A percentile compares a stretch with the other conserved stretches of the same genome.
These are phyloP conservation scores for Fraxinus latifolia DNA, from an alignment of 305 asterid species.

Conservation along the genomic window DNA sequence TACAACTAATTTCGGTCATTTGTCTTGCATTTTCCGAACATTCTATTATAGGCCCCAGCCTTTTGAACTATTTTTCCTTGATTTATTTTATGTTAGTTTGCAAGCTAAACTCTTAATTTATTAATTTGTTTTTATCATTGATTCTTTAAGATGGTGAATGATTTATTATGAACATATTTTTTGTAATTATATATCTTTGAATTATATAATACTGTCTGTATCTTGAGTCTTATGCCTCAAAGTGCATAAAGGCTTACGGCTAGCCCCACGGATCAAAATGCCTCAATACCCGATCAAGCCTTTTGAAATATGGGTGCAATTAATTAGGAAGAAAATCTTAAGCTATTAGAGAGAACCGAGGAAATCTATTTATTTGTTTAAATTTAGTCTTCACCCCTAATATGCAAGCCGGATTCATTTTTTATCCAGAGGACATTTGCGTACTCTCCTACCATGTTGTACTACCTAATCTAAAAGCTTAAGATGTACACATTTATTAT, in stretches of 20 bases:
- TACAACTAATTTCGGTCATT: neutral
- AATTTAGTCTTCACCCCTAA: neutral
- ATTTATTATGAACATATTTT: neutral
- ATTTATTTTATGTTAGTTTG: neutral
- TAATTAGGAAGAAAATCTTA: neutral
- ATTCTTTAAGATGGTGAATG: neutral
- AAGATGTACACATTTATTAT: neutral
- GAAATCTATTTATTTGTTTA: neutral
- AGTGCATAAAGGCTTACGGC: neutral
- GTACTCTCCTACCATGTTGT: neutral
- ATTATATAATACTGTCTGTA: neutral
- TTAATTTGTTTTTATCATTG: neutral
- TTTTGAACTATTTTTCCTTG: neutral
- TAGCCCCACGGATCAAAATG: neutral
- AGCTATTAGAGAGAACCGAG: neutral
- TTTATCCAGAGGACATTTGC: neutral
- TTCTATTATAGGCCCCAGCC: neutral
- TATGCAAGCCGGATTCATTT: neutral
- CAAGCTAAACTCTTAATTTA: neutral
- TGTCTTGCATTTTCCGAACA: neutral
- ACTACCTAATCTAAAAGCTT: neutral
- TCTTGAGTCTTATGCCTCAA: neutral
- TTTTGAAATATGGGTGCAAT: neutral
- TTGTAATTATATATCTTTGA: neutral
- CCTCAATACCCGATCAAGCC: neutral